Evolutionary conservation across 2,329 filamentous ascomycete species (phyloP), one percentile per base, ranked within the genome.

Genomic region (Alternaria brassicae): DNA sequence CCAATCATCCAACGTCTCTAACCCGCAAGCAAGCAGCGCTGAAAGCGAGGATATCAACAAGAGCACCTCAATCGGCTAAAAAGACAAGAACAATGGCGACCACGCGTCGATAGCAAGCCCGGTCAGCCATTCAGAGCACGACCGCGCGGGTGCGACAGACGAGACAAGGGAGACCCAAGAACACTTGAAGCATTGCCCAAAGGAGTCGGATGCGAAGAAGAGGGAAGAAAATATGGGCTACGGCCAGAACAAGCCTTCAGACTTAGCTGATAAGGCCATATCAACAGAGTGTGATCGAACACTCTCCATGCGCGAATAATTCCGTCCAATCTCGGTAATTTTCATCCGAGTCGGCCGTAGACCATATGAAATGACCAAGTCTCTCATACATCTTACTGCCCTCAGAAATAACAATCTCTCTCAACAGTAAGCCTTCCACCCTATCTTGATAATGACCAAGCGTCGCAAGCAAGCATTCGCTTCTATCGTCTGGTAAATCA

Each of bases 101-200:
- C 56, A 58, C 15, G 51, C 40, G 17, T 66, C 65, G 8, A 37
- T 58, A 21, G 44, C 56, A 4, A 66, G 49, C 6, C 63, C 61
- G 12, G 55, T 68, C 4, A 65, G 60, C 34, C 53, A 65, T 8
- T 59, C 63, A 15, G 54, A 61, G 17, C 47, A 62, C 1, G 48
- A 56, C 23, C 56, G 55, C 0, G 37, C 47, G n/a, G 61, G 59
- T n/a, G 42, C 50, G 12, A 55, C 61, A 19, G 57, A 68, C 13
- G 59, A 65, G 63, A 53, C 44, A 5, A 66, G 61, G 4, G 37
- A 66, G 51, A 68, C 63, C 42, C 61, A 68, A 47, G 65, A 56
- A n/a, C n/a, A 61, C 10, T 61, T 68, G 57, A 66, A 65, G 50
- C 49, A 63, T 52, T 57, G 66, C 40, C 65, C 63, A 1, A 65